A percentile compares a stretch with the other conserved stretches of the same genome.
Evolutionary conservation across 2,329 filamentous ascomycete species (phyloP).

Genomic region (Colletotrichum higginsianum): DNA sequence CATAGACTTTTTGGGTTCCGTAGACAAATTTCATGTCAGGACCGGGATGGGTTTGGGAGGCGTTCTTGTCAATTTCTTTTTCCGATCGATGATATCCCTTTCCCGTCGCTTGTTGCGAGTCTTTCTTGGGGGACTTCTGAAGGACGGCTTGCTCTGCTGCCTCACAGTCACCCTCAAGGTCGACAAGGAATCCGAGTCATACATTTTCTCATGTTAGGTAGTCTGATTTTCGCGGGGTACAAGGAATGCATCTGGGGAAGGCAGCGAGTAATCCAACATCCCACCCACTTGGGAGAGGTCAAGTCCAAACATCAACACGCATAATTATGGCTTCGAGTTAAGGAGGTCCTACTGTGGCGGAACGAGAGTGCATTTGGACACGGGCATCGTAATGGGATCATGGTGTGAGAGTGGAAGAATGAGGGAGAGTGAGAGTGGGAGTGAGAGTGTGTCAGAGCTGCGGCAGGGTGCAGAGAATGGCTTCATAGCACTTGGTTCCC

Average conservation of each 20-base stretch:
- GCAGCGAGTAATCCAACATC: constrained; percentile 37
- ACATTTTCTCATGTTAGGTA: constrained; percentile 29
- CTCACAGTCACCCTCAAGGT: not conserved
- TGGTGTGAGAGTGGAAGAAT: not conserved
- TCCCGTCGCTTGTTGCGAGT: constrained; percentile 37
- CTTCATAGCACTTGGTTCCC: constrained; percentile 21
- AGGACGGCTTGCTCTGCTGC: not conserved
- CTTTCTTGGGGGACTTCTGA: constrained; percentile 8
- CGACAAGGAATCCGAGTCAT: constrained; percentile 38
- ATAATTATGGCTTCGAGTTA: constrained; percentile 3
- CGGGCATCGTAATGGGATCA: not conserved
- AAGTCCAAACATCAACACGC: not conserved
- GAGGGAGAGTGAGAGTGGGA: no score
- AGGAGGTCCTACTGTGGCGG: not conserved
- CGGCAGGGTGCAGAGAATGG: constrained; percentile 14
- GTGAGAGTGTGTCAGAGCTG: not conserved
- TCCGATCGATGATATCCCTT: constrained; percentile 42
- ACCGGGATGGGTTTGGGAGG: constrained; percentile 23
- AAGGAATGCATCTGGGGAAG: constrained; percentile 24
- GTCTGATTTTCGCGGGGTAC: constrained; percentile 25
- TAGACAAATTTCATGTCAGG: constrained; percentile 38
- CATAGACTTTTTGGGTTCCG: constrained; percentile 45
- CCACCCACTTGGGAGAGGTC: constrained; percentile 18
- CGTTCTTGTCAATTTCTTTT: constrained; percentile 37
- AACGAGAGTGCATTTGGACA: constrained; percentile 2